These are phyloP conservation scores for Phanerochaete sordida DNA, from an alignment of 768 basidiomycete genomes.

Conservation along the genomic window DNA sequence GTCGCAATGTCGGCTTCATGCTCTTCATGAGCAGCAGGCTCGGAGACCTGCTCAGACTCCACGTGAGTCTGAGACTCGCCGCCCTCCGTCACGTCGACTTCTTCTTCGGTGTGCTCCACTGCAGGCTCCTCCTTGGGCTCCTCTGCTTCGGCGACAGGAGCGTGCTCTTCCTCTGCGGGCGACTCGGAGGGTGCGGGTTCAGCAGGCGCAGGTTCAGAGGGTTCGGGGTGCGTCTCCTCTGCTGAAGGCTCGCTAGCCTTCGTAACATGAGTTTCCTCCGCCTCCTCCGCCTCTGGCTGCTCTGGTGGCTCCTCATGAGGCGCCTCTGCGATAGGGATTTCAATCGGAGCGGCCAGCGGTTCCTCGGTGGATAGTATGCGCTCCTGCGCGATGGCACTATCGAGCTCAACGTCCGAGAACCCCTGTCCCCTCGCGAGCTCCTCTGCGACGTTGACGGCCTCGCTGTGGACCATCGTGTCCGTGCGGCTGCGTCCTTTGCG, in stretches of 20 bases:
- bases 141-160: neutral
- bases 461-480: conserved; percentile 72
- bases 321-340: neutral
- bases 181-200: neutral
- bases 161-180: neutral
- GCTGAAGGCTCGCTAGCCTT: neutral
- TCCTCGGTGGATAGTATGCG: neutral
- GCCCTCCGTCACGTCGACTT: conserved; percentile 1
- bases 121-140: neutral
- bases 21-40: neutral
- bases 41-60: neutral
- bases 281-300: neutral
- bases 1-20: neutral
- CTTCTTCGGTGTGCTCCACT: neutral
- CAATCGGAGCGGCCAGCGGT: neutral
- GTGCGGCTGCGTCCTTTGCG: conserved; percentile 11
- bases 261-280: neutral
- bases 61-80: neutral
- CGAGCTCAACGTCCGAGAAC: conserved; percentile 4
- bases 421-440: conserved; percentile 30
- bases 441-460: conserved; percentile 35
- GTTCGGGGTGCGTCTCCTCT: neutral
- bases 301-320: neutral
- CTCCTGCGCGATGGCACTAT: conserved; percentile 9
- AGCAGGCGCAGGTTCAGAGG: neutral